Percentiles rank a stretch among this genome's conserved stretches.
Conservation (phyloP, 1,284 basidiomycete species). For the Caloboletus inedulis region DNA sequence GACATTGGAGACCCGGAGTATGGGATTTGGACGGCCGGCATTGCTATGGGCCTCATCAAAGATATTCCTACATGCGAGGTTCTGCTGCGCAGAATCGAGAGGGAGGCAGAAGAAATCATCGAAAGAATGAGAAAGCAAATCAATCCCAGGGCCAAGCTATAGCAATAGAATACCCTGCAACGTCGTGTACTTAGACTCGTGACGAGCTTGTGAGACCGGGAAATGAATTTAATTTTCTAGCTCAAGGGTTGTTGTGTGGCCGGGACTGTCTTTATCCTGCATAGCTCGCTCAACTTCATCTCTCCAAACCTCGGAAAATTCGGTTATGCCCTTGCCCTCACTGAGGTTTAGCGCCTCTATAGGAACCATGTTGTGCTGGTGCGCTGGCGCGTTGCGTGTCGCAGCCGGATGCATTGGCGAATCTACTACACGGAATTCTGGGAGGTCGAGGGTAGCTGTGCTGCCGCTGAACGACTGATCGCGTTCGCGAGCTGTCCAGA, state of each 20-base stretch:
- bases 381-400: slow-evolving; percentile 62
- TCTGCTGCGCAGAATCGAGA: slow-evolving; percentile 69
- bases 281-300: slow-evolving; percentile 51
- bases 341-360: slow-evolving; percentile 82
- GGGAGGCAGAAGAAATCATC: slow-evolving; percentile 75
- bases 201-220: neutral
- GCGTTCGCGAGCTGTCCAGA: slow-evolving; percentile 1
- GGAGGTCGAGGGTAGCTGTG: slow-evolving; percentile 28
- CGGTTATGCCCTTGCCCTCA: slow-evolving; percentile 63
- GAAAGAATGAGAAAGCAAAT: slow-evolving; percentile 45
- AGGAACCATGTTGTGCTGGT: slow-evolving; percentile 92
- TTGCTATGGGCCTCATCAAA: slow-evolving; percentile 78
- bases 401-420: slow-evolving; percentile 67
- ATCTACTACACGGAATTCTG: slow-evolving; percentile 69
- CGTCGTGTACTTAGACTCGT: neutral
- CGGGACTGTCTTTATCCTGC: slow-evolving; percentile 14
- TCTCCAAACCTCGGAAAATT: slow-evolving; percentile 71
- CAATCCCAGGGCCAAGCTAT: slow-evolving; percentile 47
- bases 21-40: slow-evolving; percentile 87
- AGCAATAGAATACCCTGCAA: slow-evolving; percentile 7
- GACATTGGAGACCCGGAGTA: slow-evolving; percentile 83
- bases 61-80: slow-evolving; percentile 85
- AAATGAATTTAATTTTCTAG: neutral
- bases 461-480: neutral
- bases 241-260: neutral